These are phyloP conservation scores for Nicotiana undulata DNA, from an alignment of 257 asterid genomes.

Conservation along the genomic window DNA sequence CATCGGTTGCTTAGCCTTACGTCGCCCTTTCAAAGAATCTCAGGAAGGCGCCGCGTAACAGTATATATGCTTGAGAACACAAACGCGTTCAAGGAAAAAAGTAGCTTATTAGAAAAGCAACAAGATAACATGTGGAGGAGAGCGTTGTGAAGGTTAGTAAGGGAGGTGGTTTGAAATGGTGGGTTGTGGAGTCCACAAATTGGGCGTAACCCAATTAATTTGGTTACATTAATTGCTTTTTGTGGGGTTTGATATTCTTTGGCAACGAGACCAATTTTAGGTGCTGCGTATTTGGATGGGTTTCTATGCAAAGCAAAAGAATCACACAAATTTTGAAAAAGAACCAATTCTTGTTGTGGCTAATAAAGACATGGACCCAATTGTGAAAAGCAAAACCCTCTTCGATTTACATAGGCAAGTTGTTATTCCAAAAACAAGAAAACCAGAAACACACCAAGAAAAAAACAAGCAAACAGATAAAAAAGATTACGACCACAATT, in stretches of 20 bases:
- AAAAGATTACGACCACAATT: not conserved
- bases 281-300: conserved; percentile 46
- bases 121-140: not conserved
- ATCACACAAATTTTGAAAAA: conserved; percentile 35
- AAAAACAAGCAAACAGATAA: not conserved
- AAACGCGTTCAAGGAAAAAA: not conserved
- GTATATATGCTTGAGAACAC: no score
- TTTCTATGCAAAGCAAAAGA: conserved; percentile 41
- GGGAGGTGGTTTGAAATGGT: not conserved
- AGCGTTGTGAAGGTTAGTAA: not conserved
- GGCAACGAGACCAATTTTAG: not conserved
- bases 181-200: conserved; percentile 19
- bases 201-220: conserved; percentile 2
- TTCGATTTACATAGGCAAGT: not conserved
- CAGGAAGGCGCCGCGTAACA: no score
- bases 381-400: conserved; percentile 21
- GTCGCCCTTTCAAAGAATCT: no score
- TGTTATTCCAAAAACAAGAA: not conserved
- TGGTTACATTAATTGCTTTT: conserved; percentile 5
- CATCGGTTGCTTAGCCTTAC: no score
- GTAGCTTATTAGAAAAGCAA: not conserved
- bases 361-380: conserved; percentile 48
- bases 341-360: conserved; percentile 40
- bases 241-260: conserved; percentile 3
- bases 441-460: not conserved